These are phyloP conservation scores for Basidiobolus meristosporus DNA, from an alignment of 371 early-diverging fungal species.

Conservation along the genomic window DNA sequence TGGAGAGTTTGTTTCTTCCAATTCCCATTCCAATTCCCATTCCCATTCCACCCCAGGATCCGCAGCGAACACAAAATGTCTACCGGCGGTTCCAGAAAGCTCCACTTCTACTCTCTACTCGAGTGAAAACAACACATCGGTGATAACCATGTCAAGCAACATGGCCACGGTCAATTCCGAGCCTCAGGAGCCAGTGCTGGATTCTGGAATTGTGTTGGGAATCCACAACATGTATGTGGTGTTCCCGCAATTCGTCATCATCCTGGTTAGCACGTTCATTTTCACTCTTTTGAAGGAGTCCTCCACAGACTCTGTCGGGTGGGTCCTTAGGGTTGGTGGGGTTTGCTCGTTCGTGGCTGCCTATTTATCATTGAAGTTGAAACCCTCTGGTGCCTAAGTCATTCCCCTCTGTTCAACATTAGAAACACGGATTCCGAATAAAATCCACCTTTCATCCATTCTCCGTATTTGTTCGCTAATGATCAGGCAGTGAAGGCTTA, in stretches of 20 bases:
- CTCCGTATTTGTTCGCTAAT: too few species aligned
- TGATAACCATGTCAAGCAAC: neutral
- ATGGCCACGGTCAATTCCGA: neutral
- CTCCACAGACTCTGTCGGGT: constrained; percentile 6
- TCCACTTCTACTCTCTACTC: neutral
- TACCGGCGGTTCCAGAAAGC: too few species aligned
- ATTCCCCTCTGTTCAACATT: too few species aligned
- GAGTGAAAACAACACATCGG: neutral
- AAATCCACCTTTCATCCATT: too few species aligned
- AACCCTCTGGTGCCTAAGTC: too few species aligned
- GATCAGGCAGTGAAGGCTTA: too few species aligned
- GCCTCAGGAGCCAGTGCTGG: neutral
- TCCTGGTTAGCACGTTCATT: constrained; percentile 48
- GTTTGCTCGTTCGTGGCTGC: constrained; percentile 29
- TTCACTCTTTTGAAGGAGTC: constrained; percentile 15
- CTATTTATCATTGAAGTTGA: too few species aligned
- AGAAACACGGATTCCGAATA: too few species aligned
- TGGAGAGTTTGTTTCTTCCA: constrained; percentile 43
- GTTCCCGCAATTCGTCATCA: constrained; percentile 75
- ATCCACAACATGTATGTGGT: constrained; percentile 91
- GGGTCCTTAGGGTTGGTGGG: constrained; percentile 34
- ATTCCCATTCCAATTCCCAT: neutral
- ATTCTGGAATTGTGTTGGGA: constrained; percentile 71
- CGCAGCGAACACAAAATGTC: too few species aligned
- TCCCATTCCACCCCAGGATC: neutral